A percentile compares a stretch with the other conserved stretches of the same genome.
phyloP scores from a whole-genome alignment of 768 basidiomycete genomes.

The Psilocybe sp. region DNA sequence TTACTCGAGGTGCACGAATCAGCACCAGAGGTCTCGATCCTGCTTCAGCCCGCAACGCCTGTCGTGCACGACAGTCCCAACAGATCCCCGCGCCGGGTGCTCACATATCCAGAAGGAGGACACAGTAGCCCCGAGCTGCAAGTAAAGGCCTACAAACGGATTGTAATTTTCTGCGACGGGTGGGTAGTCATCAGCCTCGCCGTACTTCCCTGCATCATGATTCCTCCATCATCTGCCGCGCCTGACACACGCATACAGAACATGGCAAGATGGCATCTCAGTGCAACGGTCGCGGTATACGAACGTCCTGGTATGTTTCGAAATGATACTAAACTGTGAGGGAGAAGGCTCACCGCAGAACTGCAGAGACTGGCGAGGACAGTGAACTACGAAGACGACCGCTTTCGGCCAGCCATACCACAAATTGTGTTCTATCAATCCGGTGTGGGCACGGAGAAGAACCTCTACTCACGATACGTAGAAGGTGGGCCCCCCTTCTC shows the following conservation, averaged over 20 bases:
- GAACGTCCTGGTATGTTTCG: constrained; percentile 47
- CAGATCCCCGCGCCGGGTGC: constrained; percentile 28
- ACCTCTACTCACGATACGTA: constrained; percentile 56
- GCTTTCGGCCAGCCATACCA: constrained; percentile 40
- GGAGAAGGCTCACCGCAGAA: background rate
- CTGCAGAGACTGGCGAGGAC: constrained; percentile 52
- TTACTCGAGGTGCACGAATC: background rate
- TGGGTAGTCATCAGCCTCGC: constrained; percentile 23
- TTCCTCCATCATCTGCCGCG: background rate
- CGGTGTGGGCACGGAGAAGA: constrained; percentile 57
- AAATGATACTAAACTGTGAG: background rate
- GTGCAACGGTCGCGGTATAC: constrained; percentile 47
- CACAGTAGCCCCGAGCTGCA: constrained; percentile 12
- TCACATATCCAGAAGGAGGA: constrained; percentile 28
- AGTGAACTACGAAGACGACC: constrained; percentile 46
- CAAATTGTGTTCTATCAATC: constrained; percentile 66
- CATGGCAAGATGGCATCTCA: constrained; percentile 68
- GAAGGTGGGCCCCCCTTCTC: constrained; percentile 40
- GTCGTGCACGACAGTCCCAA: constrained; percentile 14
- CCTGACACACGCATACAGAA: constrained; percentile 36
- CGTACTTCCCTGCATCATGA: background rate
- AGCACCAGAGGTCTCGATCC: background rate
- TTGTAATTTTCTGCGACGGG: constrained; percentile 79
- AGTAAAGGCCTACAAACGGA: constrained; percentile 45
- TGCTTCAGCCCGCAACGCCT: background rate